A percentile compares a stretch with the other conserved stretches of the same genome.
Conservation (phyloP, 1,284 basidiomycete species). For the Moniliella sp. region DNA sequence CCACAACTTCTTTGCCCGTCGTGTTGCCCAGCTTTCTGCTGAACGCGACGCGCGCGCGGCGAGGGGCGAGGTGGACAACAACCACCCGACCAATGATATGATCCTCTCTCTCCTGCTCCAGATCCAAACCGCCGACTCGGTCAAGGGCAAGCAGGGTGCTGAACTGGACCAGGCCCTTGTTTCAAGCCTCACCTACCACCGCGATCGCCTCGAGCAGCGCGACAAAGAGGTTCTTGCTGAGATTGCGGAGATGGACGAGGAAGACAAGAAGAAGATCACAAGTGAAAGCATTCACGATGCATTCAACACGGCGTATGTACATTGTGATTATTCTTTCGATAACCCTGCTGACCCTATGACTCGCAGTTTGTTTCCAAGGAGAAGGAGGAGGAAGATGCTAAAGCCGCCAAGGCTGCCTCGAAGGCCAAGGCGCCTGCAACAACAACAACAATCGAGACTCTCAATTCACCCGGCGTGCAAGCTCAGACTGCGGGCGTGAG, state of each 20-base stretch:
- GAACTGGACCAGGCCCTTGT: slow-evolving; percentile 35
- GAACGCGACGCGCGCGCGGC: slow-evolving; percentile 57
- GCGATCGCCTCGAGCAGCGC: slow-evolving; percentile 39
- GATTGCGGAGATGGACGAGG: slow-evolving; percentile 34
- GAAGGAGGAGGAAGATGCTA: no score
- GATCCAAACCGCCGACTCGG: slow-evolving; percentile 42
- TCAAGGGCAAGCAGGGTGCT: slow-evolving; percentile 11
- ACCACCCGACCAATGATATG: slow-evolving; percentile 57
- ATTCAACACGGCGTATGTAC: slow-evolving; percentile 48
- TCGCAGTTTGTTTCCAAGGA: no score
- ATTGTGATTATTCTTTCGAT: no score
- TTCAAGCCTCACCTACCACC: slow-evolving; percentile 41
- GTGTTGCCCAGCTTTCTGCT: slow-evolving; percentile 53
- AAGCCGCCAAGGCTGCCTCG: no score
- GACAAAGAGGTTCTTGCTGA: slow-evolving; percentile 40
- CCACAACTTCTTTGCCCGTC: slow-evolving; percentile 49
- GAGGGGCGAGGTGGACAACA: slow-evolving; percentile 34
- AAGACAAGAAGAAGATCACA: slow-evolving; percentile 33
- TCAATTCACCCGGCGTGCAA: slow-evolving; percentile 42
- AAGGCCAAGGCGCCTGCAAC: slow-evolving; percentile 5
- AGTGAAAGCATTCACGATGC: slow-evolving; percentile 50
- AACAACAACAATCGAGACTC: slow-evolving; percentile 46
- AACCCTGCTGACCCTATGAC: no score
- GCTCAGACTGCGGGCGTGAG: no score
- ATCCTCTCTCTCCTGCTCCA: slow-evolving; percentile 55